Evolutionary conservation across 23 red algal genomes (phyloP), one percentile per base, ranked within the genome.

Genomic region (Gracilaria vermiculophylla): DNA sequence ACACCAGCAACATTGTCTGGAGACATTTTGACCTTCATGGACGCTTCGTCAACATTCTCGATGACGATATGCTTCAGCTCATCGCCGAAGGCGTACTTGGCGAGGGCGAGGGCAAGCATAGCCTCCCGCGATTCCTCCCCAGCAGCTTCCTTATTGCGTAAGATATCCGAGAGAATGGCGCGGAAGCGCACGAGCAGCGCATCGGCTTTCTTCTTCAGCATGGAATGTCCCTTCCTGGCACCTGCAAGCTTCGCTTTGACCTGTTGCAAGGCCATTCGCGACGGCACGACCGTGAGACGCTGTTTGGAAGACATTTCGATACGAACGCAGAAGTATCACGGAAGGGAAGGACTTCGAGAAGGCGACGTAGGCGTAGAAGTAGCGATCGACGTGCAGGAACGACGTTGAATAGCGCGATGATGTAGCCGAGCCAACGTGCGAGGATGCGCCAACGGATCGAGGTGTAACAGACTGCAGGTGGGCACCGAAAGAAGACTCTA

Each of bases 171-270:
- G 27, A 99, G 88, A 67, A 99, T 92, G 48, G 92, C 85, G 15
- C 97, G 92, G 53, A 99, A 99, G 57, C 97, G 93, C 14, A 95
- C 97, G 33, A 91, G 82, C 31, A 99, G 75, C 2, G 97, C 97
- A 71, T 99, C 97, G 36, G 83, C 47, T 80, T 99, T 99, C 69
- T 99, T 99, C 89, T 99, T 95, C 19, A 99, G 86, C 90, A 99
- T 95, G 34, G 91, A 91, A 81, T 99, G 92, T 19, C 97, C 97
- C 66, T 94, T 95, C 41, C 64, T 92, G 2, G 97, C 97, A 52
- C 97, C 97, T 0, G 71, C 32, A 24, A 96, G 71, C 69, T 91
- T 88, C 6, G 76, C 90, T 61, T 99, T 99, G 77, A 99, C 92
- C 91, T 99, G 97, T 62, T 94, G 92, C 82, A 99, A 81, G 56